Evolutionary conservation across 2,329 filamentous ascomycete species (phyloP), one percentile per base, ranked within the genome.

Genomic region (Hypoxylon sp.): DNA sequence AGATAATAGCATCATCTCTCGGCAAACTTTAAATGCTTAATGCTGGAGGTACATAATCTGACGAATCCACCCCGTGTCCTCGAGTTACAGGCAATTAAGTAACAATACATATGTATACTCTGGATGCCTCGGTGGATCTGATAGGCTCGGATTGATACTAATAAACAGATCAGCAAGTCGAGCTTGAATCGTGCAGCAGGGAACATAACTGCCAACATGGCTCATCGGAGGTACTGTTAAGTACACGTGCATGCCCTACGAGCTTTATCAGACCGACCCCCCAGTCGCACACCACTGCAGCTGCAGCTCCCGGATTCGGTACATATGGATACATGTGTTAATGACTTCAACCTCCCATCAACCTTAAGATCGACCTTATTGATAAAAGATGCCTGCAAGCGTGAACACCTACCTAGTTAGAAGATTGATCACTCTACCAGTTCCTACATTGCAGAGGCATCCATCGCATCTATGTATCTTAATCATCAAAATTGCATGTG

Each of bases 321-420:
- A 66, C 63, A 35, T 48, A 57, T 65, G n/a, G 27, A 13, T 25
- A 25, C 25, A 25, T 25, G 25, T 25, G 4, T 4, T 25, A 49
- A 58, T 53, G 54, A 62, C 30, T 64, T 67, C 64, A 50, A 62
- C 61, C 50, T 62, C 59, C 48, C 27, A 54, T 48, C 50, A 25
- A 68, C 64, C 61, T 65, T 64, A 62, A 64, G 64, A 70, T 70
- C 61, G 58, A 50, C 68, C 35, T 56, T 70, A 54, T 68, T 56
- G 40, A 62, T 68, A n/a, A n/a, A 64, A 68, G 54, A 56, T 59
- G 42, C 40, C 48, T 49, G 35, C 31, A 59, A 17, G 14, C 17
- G 51, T 54, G 37, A 27, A 56, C 40, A 57, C 33, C 40, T 44
- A 35, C 27, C 40, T 61, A 63, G n/a, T n/a, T n/a, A n/a, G n/a